Percentiles rank a stretch among this genome's conserved stretches.
phyloP scores from a whole-genome alignment of 352 stramenopile species.

The Globisporangium orthogonon region DNA sequence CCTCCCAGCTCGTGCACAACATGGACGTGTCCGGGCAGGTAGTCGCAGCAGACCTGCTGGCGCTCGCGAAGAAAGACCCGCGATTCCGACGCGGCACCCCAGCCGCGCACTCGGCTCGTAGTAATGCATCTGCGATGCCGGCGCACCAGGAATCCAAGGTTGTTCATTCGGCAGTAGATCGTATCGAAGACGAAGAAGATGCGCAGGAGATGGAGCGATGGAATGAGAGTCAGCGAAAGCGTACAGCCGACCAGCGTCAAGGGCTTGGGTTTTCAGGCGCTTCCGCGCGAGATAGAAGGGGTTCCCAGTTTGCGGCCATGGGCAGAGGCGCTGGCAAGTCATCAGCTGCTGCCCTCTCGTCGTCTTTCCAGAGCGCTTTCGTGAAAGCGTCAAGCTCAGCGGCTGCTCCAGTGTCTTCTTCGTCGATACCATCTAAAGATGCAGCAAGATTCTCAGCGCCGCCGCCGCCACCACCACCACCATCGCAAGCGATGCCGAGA shows the following conservation, averaged over 20 bases:
- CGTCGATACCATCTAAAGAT: not conserved
- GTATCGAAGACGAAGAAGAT: constrained; percentile 32
- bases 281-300: not conserved
- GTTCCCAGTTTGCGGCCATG: not conserved
- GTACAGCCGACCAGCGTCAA: constrained; percentile 58
- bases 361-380: constrained; percentile 17
- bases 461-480: not conserved
- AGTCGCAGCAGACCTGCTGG: constrained; percentile 45
- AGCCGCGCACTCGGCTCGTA: not conserved
- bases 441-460: not conserved
- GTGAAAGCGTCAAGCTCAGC: constrained; percentile 14
- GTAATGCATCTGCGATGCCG: not conserved
- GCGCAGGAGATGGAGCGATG: constrained; percentile 50
- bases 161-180: not conserved
- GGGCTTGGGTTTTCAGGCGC: constrained; percentile 49
- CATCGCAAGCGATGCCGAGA: not conserved
- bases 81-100: constrained; percentile 41
- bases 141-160: not conserved
- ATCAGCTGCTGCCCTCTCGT: constrained; percentile 8
- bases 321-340: constrained; percentile 31
- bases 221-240: constrained; percentile 45
- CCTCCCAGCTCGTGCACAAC: constrained; percentile 75
- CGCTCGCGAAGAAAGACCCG: constrained; percentile 41
- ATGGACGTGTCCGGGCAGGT: constrained; percentile 72
- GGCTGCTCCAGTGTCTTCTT: not conserved